These are phyloP conservation scores for Plasmopara muralis DNA, from an alignment of 352 stramenopile genomes.

Conservation along the genomic window DNA sequence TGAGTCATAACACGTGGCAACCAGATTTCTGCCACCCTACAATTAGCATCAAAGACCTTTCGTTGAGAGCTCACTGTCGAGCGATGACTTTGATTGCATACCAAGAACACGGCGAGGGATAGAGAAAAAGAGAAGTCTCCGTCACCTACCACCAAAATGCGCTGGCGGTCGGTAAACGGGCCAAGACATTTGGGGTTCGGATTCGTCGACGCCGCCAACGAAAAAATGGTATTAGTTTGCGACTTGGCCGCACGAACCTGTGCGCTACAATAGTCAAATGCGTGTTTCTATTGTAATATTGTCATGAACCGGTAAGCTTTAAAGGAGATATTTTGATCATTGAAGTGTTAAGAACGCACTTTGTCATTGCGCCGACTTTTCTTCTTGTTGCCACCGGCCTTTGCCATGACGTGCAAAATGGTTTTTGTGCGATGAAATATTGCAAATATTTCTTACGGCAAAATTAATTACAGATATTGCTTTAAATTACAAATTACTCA, in stretches of 20 bases:
- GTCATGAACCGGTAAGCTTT: background rate
- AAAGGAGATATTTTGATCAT: background rate
- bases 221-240: constrained; percentile 64
- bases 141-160: constrained; percentile 79
- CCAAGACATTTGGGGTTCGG: constrained; percentile 79
- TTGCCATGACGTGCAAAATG: constrained; percentile 12
- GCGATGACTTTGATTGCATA: constrained; percentile 9
- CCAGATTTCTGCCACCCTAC: constrained; percentile 57
- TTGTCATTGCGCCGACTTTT: constrained; percentile 24
- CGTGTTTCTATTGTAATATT: constrained; percentile 16
- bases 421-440: too few relatives aligned
- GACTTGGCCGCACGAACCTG: constrained; percentile 40
- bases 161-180: constrained; percentile 64
- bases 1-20: constrained; percentile 73
- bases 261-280: constrained; percentile 6
- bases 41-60: constrained; percentile 9
- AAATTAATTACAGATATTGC: too few relatives aligned
- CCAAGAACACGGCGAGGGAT: constrained; percentile 64
- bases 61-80: background rate
- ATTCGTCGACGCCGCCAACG: constrained; percentile 62
- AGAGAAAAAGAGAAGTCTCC: constrained; percentile 82
- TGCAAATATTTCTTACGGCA: too few relatives aligned
- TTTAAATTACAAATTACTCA: too few relatives aligned
- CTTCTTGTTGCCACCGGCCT: constrained; percentile 20
- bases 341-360: constrained; percentile 11